Evolutionary conservation across 1,284 basidiomycete species (phyloP).

Genomic region (Takashimella koratensis): DNA sequence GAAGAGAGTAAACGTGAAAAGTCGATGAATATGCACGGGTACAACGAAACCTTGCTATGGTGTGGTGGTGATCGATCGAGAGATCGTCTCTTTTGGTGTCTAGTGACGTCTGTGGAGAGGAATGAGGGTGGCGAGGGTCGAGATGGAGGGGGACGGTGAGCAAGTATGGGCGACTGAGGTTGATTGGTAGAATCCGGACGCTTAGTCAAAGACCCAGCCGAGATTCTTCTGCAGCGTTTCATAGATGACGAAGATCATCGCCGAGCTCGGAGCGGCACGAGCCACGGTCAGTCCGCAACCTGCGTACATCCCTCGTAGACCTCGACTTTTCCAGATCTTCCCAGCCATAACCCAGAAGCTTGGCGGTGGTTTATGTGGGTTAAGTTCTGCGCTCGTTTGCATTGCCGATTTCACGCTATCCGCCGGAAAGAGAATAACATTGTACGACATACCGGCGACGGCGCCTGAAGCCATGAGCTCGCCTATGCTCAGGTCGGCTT

Average conservation of each 20-base stretch:
- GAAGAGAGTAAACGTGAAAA: background rate
- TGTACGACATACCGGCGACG: constrained; percentile 80
- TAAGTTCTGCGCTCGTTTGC: constrained; percentile 87
- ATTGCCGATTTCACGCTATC: constrained; percentile 93
- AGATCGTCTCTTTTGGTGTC: no score
- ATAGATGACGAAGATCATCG: constrained; percentile 86
- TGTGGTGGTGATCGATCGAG: no score
- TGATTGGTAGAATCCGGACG: no score
- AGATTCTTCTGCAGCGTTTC: constrained; percentile 59
- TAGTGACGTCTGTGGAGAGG: no score
- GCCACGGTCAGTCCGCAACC: constrained; percentile 93
- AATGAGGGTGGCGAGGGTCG: no score
- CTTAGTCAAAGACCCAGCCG: no score
- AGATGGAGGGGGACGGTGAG: no score
- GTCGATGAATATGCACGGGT: no score
- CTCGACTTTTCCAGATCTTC: constrained; percentile 72
- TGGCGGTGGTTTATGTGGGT: constrained; percentile 53
- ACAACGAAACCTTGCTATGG: no score
- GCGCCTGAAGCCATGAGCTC: constrained; percentile 85
- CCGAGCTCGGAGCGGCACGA: constrained; percentile 81
- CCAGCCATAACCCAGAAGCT: constrained; percentile 69
- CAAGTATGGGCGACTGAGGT: no score
- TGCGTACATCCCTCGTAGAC: constrained; percentile 82
- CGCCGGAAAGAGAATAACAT: constrained; percentile 77
- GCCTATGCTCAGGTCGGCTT: constrained; percentile 63